Base-by-base conservation (phyloP, 2,329 filamentous ascomycete species). In the Knufia fluminis region DNA sequence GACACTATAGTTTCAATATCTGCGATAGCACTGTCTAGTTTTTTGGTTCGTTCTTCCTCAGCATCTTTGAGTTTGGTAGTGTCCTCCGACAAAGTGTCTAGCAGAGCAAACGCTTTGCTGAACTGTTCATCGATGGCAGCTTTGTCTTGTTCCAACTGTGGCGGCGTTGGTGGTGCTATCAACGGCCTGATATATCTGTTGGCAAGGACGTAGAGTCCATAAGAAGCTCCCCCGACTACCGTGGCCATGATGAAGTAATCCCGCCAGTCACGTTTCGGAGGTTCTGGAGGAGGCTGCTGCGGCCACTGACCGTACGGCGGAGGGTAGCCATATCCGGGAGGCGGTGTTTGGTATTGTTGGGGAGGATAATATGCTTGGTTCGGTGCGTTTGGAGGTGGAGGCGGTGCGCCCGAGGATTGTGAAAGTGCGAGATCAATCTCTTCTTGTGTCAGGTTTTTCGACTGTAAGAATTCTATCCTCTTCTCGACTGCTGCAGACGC, bases 191-290 rank as follows among this genome's bases (percentile, higher is more conserved):
- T 82, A 61, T 98, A 98, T 62, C 92, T 86, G 80, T 94, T 94
- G 53, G 89, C 86, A 14, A 96, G 77, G 56, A 83, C 79, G 64
- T 92, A 98, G 19, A 95, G 69, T 0, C 90, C 91, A 62, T 96
- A 97, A 33, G 88, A 78, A 17, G 96, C 83, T 43, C 90, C 88
- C 50, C 89, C 85, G 54, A 94, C 84, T 10, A 97, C 86, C 0
- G 92, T 98, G 6, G 92, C 92, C 88, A 97, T 95, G 68, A 98
- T 97, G 69, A 98, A 98, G 86, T 89, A 97, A 65, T 98, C 92
- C 54, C 94, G 79, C 92, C 92, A 98, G 69, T 98, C 92, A 62
- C 92, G 77, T 64, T 81, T 83, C 2, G 89, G 89, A 2, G 81
- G 69, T 53, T 78, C 74, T 56, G 74, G 76, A 28, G 75, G 74